These are phyloP conservation scores for Echium plantagineum DNA, from an alignment of 257 asterid species.

Conservation along the genomic window DNA sequence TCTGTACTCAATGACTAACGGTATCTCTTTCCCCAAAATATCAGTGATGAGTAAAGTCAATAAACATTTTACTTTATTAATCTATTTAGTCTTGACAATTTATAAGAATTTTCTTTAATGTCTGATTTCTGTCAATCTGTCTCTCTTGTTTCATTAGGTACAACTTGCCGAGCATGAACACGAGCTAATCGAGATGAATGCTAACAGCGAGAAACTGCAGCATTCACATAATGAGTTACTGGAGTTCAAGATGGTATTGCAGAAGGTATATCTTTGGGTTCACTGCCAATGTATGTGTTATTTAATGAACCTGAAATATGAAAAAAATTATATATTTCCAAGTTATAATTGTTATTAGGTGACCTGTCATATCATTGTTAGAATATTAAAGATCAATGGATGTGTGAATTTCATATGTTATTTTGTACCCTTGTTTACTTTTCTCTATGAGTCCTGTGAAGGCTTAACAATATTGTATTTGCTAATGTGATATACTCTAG, in stretches of 20 bases:
- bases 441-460: neutral
- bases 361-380: neutral
- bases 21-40: too few species aligned
- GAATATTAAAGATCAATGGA: neutral
- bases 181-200: conserved; percentile 87
- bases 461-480: neutral
- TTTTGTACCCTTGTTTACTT: neutral
- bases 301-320: neutral
- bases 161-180: conserved; percentile 92
- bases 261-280: conserved; percentile 44
- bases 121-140: conserved; percentile 2
- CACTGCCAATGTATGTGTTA: neutral
- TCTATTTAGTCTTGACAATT: too few species aligned
- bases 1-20: too few species aligned
- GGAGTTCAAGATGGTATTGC: conserved; percentile 94
- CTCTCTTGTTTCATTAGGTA: conserved; percentile 29
- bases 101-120: conserved; percentile 5
- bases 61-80: too few species aligned
- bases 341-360: neutral
- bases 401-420: neutral
- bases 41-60: neutral
- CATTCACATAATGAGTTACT: conserved; percentile 84
- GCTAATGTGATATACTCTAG: neutral
- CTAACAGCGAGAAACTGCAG: conserved; percentile 75
- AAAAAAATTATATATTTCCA: neutral